Evolutionary conservation across 306 rosid genomes (phyloP).

Genomic region (Ormosia semicastrata): DNA sequence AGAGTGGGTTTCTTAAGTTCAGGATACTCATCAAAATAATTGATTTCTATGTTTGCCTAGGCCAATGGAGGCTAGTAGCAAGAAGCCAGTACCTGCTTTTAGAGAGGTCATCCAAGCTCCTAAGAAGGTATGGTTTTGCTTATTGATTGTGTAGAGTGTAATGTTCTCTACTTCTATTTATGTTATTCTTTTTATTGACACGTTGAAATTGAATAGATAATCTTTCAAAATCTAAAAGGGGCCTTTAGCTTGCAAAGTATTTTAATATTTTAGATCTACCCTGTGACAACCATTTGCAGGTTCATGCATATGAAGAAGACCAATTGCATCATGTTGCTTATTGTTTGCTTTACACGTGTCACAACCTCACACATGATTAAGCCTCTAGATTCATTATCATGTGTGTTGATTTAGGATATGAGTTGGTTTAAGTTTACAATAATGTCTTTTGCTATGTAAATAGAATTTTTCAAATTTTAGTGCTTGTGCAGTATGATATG

Average conservation of each 20-base stretch:
- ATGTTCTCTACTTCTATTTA: constrained; percentile 5
- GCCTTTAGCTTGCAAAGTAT: background rate
- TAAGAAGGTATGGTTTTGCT: constrained; percentile 60
- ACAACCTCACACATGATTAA: background rate
- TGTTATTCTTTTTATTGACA: background rate
- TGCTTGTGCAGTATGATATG: background rate
- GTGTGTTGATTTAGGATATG: constrained; percentile 3
- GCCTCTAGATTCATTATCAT: constrained; percentile 3
- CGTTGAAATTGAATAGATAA: background rate
- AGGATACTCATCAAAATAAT: constrained; percentile 4
- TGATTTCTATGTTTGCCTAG: constrained; percentile 40
- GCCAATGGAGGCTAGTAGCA: constrained; percentile 91
- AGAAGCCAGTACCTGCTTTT: constrained; percentile 67
- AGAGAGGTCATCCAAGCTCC: constrained; percentile 82
- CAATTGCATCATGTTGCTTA: background rate
- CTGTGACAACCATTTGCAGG: background rate
- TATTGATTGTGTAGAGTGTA: background rate
- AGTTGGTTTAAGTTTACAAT: background rate
- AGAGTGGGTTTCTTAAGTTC: background rate
- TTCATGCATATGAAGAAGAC: background rate
- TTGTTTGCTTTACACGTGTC: background rate
- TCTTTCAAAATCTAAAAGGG: background rate
- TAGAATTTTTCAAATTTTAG: constrained; percentile 15
- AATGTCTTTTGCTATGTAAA: background rate
- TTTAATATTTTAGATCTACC: background rate